Evolutionary conservation across 2,329 filamentous ascomycete genomes (phyloP).

Genomic region (Orbilia brochopaga): DNA sequence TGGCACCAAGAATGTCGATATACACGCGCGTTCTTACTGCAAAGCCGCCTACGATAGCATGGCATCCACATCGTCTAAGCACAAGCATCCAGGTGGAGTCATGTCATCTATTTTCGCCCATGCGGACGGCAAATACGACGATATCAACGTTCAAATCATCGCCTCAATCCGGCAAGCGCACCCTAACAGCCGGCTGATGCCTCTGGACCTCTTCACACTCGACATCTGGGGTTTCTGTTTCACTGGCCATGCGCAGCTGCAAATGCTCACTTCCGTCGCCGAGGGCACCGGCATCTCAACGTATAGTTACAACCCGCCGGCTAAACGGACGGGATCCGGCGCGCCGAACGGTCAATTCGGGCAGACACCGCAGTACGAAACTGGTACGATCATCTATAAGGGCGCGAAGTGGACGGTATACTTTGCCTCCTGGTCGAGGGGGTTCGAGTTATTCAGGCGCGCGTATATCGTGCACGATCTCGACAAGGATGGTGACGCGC

Average conservation of each 20-base stretch:
- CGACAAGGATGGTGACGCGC: slow-evolving; percentile 10
- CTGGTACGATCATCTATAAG: slow-evolving; percentile 32
- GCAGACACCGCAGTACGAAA: slow-evolving; percentile 35
- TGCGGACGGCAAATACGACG: slow-evolving; percentile 35
- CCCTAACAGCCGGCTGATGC: slow-evolving; percentile 25
- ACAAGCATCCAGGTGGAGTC: slow-evolving; percentile 32
- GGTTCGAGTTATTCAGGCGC: slow-evolving; percentile 19
- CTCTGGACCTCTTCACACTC: slow-evolving; percentile 21
- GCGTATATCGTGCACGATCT: slow-evolving; percentile 41
- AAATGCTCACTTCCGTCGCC: slow-evolving; percentile 30
- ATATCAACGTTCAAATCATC: slow-evolving; percentile 40
- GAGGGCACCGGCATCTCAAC: slow-evolving; percentile 39
- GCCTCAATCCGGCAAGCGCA: slow-evolving; percentile 28
- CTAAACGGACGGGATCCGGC: slow-evolving; percentile 20
- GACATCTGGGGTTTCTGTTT: slow-evolving; percentile 41
- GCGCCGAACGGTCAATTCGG: slow-evolving; percentile 13
- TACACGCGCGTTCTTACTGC: slow-evolving; percentile 17
- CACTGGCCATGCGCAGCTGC: slow-evolving; percentile 34
- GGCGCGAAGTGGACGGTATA: slow-evolving; percentile 39
- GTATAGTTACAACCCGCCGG: slow-evolving; percentile 30
- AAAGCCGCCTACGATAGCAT: slow-evolving; percentile 36
- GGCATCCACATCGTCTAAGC: slow-evolving; percentile 1
- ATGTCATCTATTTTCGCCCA: slow-evolving; percentile 35
- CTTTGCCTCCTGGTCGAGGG: slow-evolving; percentile 39
- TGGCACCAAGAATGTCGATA: slow-evolving; percentile 7